Percentiles rank a stretch among this genome's conserved stretches.
These are phyloP conservation scores for Dissoconium aciculare DNA, from an alignment of 2,329 filamentous ascomycete genomes.

Conservation along the genomic window DNA sequence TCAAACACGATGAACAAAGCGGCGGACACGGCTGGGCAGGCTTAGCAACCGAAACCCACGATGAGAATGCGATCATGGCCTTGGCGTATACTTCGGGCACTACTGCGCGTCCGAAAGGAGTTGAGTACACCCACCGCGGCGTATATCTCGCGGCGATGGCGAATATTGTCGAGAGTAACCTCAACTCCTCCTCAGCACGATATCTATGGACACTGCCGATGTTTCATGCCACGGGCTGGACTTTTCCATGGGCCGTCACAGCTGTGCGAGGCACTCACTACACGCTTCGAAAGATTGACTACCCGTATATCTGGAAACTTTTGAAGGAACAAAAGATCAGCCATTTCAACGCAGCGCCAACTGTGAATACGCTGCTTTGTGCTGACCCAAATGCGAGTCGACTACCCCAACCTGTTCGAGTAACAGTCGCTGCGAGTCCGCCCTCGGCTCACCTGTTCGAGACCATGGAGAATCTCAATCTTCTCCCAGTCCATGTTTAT, in stretches of 20 bases:
- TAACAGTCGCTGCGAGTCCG: conserved; percentile 85
- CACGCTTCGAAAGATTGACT: conserved; percentile 88
- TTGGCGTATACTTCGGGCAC: conserved; percentile 92
- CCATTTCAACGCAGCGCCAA: conserved; percentile 91
- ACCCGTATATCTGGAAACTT: conserved; percentile 78
- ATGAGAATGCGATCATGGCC: conserved; percentile 71
- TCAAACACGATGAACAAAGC: conserved; percentile 52
- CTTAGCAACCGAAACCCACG: conserved; percentile 51
- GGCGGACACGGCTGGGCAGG: conserved; percentile 62
- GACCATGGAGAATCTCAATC: conserved; percentile 76
- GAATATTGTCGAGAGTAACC: conserved; percentile 76
- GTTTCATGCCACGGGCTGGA: conserved; percentile 50
- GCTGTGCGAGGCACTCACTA: conserved; percentile 90
- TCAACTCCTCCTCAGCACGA: conserved; percentile 44
- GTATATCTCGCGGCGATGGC: conserved; percentile 71
- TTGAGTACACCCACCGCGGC: conserved; percentile 79
- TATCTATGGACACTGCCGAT: conserved; percentile 57
- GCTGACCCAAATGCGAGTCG: conserved; percentile 58
- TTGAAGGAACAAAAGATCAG: conserved; percentile 77
- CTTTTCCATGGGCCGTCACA: conserved; percentile 52
- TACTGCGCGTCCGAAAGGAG: conserved; percentile 81
- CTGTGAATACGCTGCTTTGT: conserved; percentile 87
- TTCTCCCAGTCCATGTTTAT: conserved; percentile 86
- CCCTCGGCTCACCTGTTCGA: conserved; percentile 84
- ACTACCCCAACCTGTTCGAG: conserved; percentile 59